Evolutionary conservation across 345 rosid species (phyloP).

Genomic region (Pelargonium nanum): DNA sequence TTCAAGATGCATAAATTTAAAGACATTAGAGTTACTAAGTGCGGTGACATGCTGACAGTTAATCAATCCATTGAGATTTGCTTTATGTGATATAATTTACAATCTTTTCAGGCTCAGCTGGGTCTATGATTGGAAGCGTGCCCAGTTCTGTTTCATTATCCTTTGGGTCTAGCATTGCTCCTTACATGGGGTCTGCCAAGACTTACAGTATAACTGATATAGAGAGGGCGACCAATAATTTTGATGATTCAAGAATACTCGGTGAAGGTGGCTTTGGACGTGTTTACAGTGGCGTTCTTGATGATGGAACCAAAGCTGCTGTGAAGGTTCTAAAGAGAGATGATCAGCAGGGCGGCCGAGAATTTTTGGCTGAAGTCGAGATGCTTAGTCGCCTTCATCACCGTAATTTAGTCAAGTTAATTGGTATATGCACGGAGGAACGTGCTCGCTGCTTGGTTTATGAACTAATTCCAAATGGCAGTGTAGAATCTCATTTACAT

Average conservation of each 20-base stretch:
- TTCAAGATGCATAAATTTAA: too few species aligned
- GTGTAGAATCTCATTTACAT: slow-evolving; percentile 93
- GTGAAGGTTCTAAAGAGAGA: slow-evolving; percentile 90
- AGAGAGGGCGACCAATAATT: slow-evolving; percentile 66
- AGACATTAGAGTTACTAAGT: neutral
- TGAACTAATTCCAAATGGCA: slow-evolving; percentile 93
- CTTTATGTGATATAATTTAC: neutral
- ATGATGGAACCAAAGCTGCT: slow-evolving; percentile 77
- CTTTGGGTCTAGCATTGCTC: slow-evolving; percentile 73
- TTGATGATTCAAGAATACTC: slow-evolving; percentile 57
- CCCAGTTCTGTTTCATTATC: slow-evolving; percentile 68
- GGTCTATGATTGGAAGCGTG: slow-evolving; percentile 54
- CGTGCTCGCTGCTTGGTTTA: slow-evolving; percentile 74
- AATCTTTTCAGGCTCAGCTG: slow-evolving; percentile 49
- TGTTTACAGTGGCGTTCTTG: slow-evolving; percentile 72
- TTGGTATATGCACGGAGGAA: slow-evolving; percentile 90
- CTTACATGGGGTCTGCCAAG: slow-evolving; percentile 77
- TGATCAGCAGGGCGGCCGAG: slow-evolving; percentile 85
- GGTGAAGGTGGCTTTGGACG: slow-evolving; percentile 97
- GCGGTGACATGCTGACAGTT: neutral
- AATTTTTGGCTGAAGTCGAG: slow-evolving; percentile 92
- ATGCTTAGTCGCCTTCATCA: slow-evolving; percentile 99
- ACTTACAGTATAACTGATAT: slow-evolving; percentile 69
- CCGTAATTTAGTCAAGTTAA: slow-evolving; percentile 81
- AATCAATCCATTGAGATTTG: neutral